These are phyloP conservation scores for Claviceps sp. DNA, from an alignment of 2,329 filamentous ascomycete species.

Conservation along the genomic window DNA sequence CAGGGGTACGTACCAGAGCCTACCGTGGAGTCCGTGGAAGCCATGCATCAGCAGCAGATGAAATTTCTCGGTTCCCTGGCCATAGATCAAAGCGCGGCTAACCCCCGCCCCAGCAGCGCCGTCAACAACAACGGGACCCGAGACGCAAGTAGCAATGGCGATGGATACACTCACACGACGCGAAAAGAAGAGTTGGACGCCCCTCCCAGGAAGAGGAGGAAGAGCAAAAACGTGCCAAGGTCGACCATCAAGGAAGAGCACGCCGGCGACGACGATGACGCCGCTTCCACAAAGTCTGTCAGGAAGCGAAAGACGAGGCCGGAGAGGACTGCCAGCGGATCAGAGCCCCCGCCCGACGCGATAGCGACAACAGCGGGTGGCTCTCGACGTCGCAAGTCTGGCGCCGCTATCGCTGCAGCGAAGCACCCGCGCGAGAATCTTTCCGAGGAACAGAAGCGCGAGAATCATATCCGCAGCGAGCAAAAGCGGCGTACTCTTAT, in stretches of 20 bases:
- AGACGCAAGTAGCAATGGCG: slow-evolving; percentile 6
- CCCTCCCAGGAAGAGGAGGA: slow-evolving; percentile 38
- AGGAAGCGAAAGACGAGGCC: slow-evolving; percentile 36
- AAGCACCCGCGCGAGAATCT: slow-evolving; percentile 56
- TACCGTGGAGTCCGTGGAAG: slow-evolving; percentile 43
- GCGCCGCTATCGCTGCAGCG: slow-evolving; percentile 19
- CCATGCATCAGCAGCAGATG: slow-evolving; percentile 40
- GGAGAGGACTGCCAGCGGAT: slow-evolving; percentile 17
- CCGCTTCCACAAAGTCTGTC: slow-evolving; percentile 19
- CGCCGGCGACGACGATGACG: slow-evolving; percentile 28
- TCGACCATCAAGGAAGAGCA: slow-evolving; percentile 10
- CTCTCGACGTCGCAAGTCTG: slow-evolving; percentile 37
- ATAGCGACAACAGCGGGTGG: slow-evolving; percentile 19
- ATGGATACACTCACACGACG: slow-evolving; percentile 14
- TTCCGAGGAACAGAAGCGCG: slow-evolving; percentile 66
- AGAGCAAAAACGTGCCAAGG: slow-evolving; percentile 36
- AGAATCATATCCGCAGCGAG: slow-evolving; percentile 78
- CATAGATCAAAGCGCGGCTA: slow-evolving; percentile 41
- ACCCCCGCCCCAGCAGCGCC: slow-evolving; percentile 47
- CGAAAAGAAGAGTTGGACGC: slow-evolving; percentile 24
- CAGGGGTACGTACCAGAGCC: slow-evolving; percentile 46
- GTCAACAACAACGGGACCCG: slow-evolving; percentile 8
- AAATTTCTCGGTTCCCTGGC: slow-evolving; percentile 44
- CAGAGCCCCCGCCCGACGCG: slow-evolving; percentile 19
- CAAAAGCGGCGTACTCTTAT: slow-evolving; percentile 76